Base-by-base conservation (phyloP, 192 early-diverging fungal genomes). In the Phlyctochytrium planicorne region DNA sequence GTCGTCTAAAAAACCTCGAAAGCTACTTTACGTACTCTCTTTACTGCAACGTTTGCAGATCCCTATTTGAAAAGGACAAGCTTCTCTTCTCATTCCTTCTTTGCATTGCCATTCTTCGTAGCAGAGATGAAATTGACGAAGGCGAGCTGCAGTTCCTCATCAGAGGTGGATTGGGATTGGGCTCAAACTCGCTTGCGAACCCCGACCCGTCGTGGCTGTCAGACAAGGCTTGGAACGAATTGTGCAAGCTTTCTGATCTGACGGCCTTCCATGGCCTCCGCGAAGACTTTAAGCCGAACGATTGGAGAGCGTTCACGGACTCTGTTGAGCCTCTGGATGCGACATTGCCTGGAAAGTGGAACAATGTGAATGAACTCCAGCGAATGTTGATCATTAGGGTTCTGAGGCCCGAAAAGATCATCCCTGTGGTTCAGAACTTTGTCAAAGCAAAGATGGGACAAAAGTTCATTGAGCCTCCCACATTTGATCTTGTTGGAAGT, bases 51-150 rank as follows among this genome's bases (percentile, higher is more conserved):
- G 81, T 88, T 10, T 88, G 86, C 66, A 70, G 86, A 36, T 87
- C 84, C 29, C 72, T 88, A n/a, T 88, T 88, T 69, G 86, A 88
- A 67, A 88, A 87, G 64, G 86, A 88, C 68, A 88, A 88, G 66
- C 75, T 88, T 20, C 66, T 88, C 23, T 88, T 88, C 63, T 87
- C 85, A 2, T 87, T 88, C 61, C 50, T 87, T 50, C 75, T 88
- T 12, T 85, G 83, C 63, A 70, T 70, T 0, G 77, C 74, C 12
- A 87, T 88, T 50, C 55, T 88, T 59, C 73, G 72, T 34, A 86
- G 82, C 59, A 61, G 72, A 17, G 35, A 73, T 12, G 82, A 87
- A 59, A 55, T 88, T 24, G 80, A 87, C 59, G 72, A 80, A 50
- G 56, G 47, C 1, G 85, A 88, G 63, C 80, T 87, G 66, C 60